Evolutionary conservation across 139 green algal species (phyloP).

Genomic region (Microglena sp.): DNA sequence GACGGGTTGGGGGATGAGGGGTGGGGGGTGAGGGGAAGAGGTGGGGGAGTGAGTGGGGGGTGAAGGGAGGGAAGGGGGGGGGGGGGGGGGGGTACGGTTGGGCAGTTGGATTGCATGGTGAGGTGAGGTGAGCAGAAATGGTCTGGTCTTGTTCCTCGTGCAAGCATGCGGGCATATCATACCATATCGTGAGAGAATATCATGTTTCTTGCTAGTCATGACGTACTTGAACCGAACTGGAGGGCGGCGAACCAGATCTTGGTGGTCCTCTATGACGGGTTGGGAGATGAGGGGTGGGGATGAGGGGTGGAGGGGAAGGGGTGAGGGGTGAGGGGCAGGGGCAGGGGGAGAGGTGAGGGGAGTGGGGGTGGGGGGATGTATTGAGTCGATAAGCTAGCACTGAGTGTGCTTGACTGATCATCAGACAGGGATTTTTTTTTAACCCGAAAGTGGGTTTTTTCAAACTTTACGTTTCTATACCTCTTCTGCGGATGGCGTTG

Average conservation of each 20-base stretch:
- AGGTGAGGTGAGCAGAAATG: not conserved
- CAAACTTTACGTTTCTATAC: no score
- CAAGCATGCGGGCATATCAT: slow-evolving; percentile 1
- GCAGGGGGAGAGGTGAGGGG: no score
- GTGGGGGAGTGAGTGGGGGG: not conserved
- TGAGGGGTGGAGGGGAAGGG: not conserved
- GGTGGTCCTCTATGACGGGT: slow-evolving; percentile 60
- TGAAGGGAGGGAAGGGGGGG: not conserved
- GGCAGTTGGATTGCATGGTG: not conserved
- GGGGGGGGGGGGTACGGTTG: not conserved
- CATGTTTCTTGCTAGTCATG: slow-evolving; percentile 41
- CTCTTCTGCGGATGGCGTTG: no score
- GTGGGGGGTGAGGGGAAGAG: not conserved
- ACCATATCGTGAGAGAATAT: no score
- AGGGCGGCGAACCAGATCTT: slow-evolving; percentile 94
- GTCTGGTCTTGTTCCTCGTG: not conserved
- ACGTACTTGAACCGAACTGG: slow-evolving; percentile 68
- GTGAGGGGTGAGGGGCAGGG: not conserved
- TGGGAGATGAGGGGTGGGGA: not conserved
- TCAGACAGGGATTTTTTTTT: no score
- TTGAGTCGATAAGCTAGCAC: not conserved
- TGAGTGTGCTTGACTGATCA: no score
- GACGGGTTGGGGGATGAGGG: not conserved
- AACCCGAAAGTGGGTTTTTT: no score
- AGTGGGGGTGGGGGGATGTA: not conserved